phyloP scores from a whole-genome alignment of 225 moss, liverwort and hornwort genomes.

The Marchantia paleacea region DNA sequence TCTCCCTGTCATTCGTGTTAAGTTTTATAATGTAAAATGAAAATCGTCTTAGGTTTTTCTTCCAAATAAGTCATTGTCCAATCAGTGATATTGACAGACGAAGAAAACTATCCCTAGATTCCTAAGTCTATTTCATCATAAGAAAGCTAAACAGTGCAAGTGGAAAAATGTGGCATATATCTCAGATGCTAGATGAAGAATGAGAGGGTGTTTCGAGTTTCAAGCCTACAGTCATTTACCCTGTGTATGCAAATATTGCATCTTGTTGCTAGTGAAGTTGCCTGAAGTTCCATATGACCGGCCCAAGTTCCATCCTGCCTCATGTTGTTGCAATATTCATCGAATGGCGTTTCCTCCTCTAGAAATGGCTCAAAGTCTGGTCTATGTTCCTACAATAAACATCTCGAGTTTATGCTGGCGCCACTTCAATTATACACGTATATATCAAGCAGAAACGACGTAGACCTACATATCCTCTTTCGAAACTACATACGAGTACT shows the following conservation, averaged over 20 bases:
- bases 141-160: background rate
- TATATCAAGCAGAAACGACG: no score
- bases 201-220: background rate
- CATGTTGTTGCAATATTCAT: constrained; percentile 86
- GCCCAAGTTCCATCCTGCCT: constrained; percentile 86
- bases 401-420: background rate
- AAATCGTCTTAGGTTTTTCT: no score
- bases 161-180: background rate
- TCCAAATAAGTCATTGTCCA: no score
- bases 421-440: no score
- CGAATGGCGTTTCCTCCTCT: constrained; percentile 93
- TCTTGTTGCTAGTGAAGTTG: constrained; percentile 74
- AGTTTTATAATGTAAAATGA: no score
- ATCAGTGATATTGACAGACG: background rate
- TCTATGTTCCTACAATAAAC: constrained; percentile 60
- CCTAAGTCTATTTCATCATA: no score
- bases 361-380: constrained; percentile 94
- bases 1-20: no score
- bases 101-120: no score
- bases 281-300: constrained; percentile 97
- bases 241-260: constrained; percentile 99
- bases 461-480: no score
- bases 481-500: no score
- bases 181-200: background rate
- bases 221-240: constrained; percentile 31